phyloP scores from a whole-genome alignment of 1,284 basidiomycete species.

The Clitocybe nebularis region DNA sequence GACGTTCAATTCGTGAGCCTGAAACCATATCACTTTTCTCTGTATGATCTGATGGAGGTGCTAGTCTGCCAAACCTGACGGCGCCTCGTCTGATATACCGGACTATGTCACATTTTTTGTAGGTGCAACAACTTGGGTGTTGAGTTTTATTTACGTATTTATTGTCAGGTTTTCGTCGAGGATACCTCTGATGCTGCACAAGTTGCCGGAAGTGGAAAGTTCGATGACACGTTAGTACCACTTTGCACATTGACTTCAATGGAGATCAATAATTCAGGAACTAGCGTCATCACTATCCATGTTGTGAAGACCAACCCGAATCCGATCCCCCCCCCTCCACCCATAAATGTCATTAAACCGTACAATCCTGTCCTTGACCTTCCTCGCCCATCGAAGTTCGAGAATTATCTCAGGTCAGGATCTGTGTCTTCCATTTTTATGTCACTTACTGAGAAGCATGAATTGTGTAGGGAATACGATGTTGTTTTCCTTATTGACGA shows the following conservation, averaged over 20 bases:
- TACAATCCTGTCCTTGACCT: slow-evolving; percentile 18
- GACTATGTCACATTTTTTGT: slow-evolving; percentile 12
- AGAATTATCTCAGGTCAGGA: slow-evolving; percentile 15
- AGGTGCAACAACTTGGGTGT: not conserved
- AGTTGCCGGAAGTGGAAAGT: slow-evolving; percentile 9
- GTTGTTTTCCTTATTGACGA: slow-evolving; percentile 16
- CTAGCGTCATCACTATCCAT: slow-evolving; percentile 10
- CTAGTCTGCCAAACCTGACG: slow-evolving; percentile 6
- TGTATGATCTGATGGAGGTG: no score
- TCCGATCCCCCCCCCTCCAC: slow-evolving; percentile 15
- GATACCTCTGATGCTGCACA: slow-evolving; percentile 8
- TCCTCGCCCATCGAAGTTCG: slow-evolving; percentile 15
- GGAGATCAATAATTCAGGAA: not conserved
- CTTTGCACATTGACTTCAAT: not conserved
- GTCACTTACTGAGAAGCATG: not conserved
- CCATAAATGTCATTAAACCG: slow-evolving; percentile 7
- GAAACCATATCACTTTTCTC: no score
- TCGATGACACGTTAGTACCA: slow-evolving; percentile 6
- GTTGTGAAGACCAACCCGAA: slow-evolving; percentile 14
- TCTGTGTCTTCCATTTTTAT: not conserved
- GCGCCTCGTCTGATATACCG: slow-evolving; percentile 6
- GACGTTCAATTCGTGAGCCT: slow-evolving; percentile 7
- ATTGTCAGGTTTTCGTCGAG: slow-evolving; percentile 13
- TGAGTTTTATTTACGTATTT: no score
- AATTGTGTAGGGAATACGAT: slow-evolving; percentile 10